Evolutionary conservation across 352 stramenopile species (phyloP).

Genomic region (Elongisporangium senticosum): DNA sequence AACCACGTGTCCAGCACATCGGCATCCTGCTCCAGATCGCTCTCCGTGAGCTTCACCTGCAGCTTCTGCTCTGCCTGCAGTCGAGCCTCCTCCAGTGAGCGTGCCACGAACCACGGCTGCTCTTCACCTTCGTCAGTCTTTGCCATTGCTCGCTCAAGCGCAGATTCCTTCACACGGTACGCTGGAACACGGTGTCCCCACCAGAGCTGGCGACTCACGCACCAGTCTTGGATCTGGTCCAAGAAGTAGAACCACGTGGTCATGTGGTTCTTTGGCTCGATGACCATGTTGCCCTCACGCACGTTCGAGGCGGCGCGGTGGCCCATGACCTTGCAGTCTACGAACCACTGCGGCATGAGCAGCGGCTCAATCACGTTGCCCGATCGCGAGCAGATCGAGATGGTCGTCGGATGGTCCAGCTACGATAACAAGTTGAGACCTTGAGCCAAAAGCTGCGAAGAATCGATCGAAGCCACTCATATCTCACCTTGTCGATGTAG

Average conservation of each 20-base stretch:
- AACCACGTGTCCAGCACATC: slow-evolving; percentile 99
- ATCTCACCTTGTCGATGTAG: slow-evolving; percentile 90
- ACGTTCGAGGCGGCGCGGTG: slow-evolving; percentile 92
- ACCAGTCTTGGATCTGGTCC: slow-evolving; percentile 99
- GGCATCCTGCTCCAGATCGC: slow-evolving; percentile 93
- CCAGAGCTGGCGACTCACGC: slow-evolving; percentile 98
- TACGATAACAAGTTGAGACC: slow-evolving; percentile 5
- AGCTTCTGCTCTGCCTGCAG: slow-evolving; percentile 85
- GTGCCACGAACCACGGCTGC: slow-evolving; percentile 94
- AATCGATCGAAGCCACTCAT: slow-evolving; percentile 27
- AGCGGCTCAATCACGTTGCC: slow-evolving; percentile 98
- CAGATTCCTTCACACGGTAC: slow-evolving; percentile 76
- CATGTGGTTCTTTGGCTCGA: slow-evolving; percentile 91
- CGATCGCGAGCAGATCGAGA: slow-evolving; percentile 96
- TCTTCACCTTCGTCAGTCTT: slow-evolving; percentile 33
- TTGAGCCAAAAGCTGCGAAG: not conserved
- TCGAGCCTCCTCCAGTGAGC: slow-evolving; percentile 87
- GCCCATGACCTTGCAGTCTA: slow-evolving; percentile 96
- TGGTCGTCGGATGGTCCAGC: slow-evolving; percentile 67
- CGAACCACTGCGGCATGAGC: slow-evolving; percentile 99
- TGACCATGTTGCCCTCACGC: slow-evolving; percentile 90
- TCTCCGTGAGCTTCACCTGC: slow-evolving; percentile 52
- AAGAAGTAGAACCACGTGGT: slow-evolving; percentile 98
- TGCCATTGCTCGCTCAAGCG: not conserved
- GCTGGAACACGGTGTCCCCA: slow-evolving; percentile 99